Evolutionary conservation across 1,284 basidiomycete genomes (phyloP).

Genomic region (Coniferiporia weirii): DNA sequence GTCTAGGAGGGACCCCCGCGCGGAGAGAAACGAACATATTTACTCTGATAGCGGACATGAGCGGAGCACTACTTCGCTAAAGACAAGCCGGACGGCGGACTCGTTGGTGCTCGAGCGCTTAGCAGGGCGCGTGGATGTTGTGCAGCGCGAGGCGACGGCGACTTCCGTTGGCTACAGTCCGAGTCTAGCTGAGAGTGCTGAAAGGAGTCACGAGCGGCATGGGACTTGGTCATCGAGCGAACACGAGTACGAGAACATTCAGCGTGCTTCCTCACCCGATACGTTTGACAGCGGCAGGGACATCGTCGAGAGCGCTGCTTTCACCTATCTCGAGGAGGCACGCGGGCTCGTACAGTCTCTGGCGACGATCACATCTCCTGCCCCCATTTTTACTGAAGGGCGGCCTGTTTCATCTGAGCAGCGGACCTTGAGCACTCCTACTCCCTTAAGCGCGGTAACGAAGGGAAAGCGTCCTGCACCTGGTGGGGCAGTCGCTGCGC

Average conservation of each 20-base stretch:
- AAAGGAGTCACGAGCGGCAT: conserved; percentile 20
- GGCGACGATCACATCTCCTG: not conserved
- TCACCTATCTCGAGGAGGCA: not conserved
- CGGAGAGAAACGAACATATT: conserved; percentile 21
- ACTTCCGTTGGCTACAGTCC: conserved; percentile 27
- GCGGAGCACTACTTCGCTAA: conserved; percentile 49
- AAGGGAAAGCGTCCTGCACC: conserved; percentile 8
- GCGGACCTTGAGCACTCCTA: not conserved
- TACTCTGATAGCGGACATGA: conserved; percentile 30
- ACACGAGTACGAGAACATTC: not conserved
- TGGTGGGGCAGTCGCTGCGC: conserved; percentile 31
- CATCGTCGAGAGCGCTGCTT: not conserved
- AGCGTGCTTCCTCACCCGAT: not conserved
- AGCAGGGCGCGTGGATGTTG: conserved; percentile 60
- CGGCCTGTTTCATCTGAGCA: not conserved
- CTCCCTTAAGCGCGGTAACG: not conserved
- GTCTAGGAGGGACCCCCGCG: conserved; percentile 24
- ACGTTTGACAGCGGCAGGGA: not conserved
- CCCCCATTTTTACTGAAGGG: not conserved
- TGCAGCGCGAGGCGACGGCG: conserved; percentile 43
- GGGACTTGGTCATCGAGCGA: conserved; percentile 15
- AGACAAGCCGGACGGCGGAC: conserved; percentile 53
- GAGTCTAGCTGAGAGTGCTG: conserved; percentile 8
- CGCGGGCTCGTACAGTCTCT: conserved; percentile 1
- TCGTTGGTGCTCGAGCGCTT: conserved; percentile 61